Evolutionary conservation across 768 basidiomycete genomes (phyloP).

Genomic region (Lactarius psammicola): DNA sequence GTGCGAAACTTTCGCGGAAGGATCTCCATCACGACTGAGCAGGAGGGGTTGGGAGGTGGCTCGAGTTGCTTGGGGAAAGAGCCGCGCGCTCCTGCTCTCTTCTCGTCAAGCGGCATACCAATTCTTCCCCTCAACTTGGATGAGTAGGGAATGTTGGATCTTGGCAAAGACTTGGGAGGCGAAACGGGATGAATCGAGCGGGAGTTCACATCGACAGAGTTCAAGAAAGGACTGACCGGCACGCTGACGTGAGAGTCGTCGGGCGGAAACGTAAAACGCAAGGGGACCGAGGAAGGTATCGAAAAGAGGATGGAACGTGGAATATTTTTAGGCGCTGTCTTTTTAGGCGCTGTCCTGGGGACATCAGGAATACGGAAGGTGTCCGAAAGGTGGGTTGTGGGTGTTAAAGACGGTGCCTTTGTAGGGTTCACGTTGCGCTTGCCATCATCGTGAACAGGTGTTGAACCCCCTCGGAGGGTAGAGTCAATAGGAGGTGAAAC

Average conservation of each 20-base stretch:
- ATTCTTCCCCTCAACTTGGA: constrained; percentile 10
- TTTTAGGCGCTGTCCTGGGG: neutral
- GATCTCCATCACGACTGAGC: constrained; percentile 57
- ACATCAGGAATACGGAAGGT: neutral
- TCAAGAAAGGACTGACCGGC: constrained; percentile 2
- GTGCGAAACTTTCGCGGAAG: constrained; percentile 51
- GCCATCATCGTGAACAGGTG: neutral
- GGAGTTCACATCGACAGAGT: neutral
- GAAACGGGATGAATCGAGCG: neutral
- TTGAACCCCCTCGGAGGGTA: neutral
- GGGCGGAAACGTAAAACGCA: neutral
- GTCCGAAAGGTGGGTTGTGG: neutral
- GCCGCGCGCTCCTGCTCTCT: constrained; percentile 13
- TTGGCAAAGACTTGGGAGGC: neutral
- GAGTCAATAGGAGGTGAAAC: neutral
- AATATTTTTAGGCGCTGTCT: neutral
- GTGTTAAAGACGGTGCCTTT: neutral
- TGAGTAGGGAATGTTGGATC: constrained; percentile 5
- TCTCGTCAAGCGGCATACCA: constrained; percentile 20
- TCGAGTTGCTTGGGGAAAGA: constrained; percentile 16
- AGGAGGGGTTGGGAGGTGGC: constrained; percentile 43
- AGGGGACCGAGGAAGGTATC: neutral
- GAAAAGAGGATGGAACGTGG: neutral
- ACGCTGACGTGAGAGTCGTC: neutral
- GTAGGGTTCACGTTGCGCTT: neutral